These are phyloP conservation scores for Aspergillus aculeatus DNA, from an alignment of 2,329 filamentous ascomycete species.

Conservation along the genomic window DNA sequence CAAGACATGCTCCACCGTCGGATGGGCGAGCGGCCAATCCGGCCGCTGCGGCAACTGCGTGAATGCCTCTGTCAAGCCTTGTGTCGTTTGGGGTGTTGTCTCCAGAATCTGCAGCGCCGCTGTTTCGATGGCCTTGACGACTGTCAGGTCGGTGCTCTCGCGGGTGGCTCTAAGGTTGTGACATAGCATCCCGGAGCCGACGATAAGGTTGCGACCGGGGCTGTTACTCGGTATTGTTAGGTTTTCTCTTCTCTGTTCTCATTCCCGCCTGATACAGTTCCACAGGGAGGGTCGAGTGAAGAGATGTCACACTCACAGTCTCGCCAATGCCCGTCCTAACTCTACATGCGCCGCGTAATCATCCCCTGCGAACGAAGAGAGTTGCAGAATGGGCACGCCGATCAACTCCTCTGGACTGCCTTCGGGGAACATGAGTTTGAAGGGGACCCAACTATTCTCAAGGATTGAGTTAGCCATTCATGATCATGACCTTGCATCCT, in stretches of 20 bases:
- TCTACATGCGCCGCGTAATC: neutral
- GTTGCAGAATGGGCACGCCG: neutral
- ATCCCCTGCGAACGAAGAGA: neutral
- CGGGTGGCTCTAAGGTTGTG: constrained; percentile 1
- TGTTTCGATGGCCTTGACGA: neutral
- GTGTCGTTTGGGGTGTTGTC: neutral
- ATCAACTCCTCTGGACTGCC: neutral
- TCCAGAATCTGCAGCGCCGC: neutral
- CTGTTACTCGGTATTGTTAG: neutral
- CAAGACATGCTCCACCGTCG: constrained; percentile 1
- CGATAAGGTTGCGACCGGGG: neutral
- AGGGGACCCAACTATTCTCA: neutral
- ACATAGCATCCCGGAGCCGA: constrained; percentile 1
- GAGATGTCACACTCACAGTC: neutral
- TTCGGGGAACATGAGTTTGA: constrained; percentile 4
- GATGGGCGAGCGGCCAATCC: neutral
- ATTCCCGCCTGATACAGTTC: neutral
- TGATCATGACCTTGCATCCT: too few relatives aligned
- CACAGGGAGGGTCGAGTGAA: neutral
- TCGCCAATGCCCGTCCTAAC: neutral
- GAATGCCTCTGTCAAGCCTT: neutral
- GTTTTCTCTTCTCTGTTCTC: neutral
- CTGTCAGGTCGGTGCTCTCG: neutral
- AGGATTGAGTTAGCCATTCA: too few relatives aligned
- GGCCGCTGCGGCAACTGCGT: neutral